Base-by-base conservation (phyloP, 2,329 filamentous ascomycete species). In the Biscogniauxia marginata region DNA sequence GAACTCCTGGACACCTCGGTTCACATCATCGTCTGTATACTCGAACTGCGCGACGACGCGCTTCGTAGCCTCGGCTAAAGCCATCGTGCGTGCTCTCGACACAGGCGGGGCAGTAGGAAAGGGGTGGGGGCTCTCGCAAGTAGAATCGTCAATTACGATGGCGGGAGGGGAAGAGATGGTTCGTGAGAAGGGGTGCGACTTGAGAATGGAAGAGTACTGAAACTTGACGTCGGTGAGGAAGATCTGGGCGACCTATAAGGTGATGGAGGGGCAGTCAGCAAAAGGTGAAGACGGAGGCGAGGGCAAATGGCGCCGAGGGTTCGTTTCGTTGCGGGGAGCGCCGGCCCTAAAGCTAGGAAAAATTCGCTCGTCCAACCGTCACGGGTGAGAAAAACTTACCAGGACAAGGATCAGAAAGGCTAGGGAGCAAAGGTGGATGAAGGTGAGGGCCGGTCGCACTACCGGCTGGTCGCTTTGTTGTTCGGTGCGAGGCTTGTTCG, bases 1-100 rank as follows among this genome's bases (percentile, higher is more conserved):
- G 71, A 96, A 99, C 73, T 96, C 92, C 62, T 85, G 79, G 59
- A 96, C 92, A 63, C 86, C 90, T 67, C 82, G 84, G 73, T 91
- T 91, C 69, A 97, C 83, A 74, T 92, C 83, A 52, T 87, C 84
- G 66, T 91, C 82, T 58, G 85, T 80, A 75, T 93, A 93, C 53
- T 96, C 90, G 76, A 98, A 98, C 74, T 95, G 85, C 65, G 84
- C 84, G 67, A 90, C 89, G 68, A 97, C 85, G 70, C 84, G 85
- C 81, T 87, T 86, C 57, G 92, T 91, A 75, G 93, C 89, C 60
- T 86, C 82, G 60, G 76, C 76, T 61, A 88, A 78, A 57, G 80
- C 76, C 85, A 89, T 89, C 64, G 77, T 79, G 75, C 80, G 77
- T 54, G 79, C 79, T 73, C 71, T 74, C 46, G 84, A 86, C 52